Evolutionary conservation across 805 yeast species (phyloP), one percentile per base, ranked within the genome.

Genomic region (Starmerella lactis-condensi): DNA sequence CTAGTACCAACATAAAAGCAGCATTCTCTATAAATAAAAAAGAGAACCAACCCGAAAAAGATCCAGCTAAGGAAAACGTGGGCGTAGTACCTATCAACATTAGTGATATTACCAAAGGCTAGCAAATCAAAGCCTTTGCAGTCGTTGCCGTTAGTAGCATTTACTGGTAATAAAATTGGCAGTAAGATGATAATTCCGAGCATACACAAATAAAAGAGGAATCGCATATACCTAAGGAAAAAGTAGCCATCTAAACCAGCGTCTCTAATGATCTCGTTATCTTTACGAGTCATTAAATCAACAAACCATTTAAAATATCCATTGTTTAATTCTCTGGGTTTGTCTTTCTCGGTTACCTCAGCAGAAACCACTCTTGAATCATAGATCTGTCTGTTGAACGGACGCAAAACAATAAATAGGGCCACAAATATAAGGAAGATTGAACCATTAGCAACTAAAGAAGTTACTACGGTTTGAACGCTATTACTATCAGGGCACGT

Each of bases 211-310:
- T 58, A 37, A 9, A 67, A 57, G 39, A 79, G 57, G 22, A 75
- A 46, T 30, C 67, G 62, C 18, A 89, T 52, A 48, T 76, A 89
- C 41, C 98, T 63, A 38, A 82, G 56, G 52, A 83, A 85, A 48
- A 89, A 73, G 57, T 78, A 85, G 4, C 94, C 95, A 50, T 85
- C 96, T n/a, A 85, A 51, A 12, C 95, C 96, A 14, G 89, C 75
- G 46, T 85, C 91, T 41, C 74, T 72, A 36, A 85, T 68, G 33
- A 83, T 62, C 47, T 77, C 77, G 29, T 75, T 58, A 34, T 77
- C 82, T 1, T 79, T 68, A 47, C 76, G 72, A 29, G 64, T 55
- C 30, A 77, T 44, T 18, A 85, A 49, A 5, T 73, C 71, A 6
- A 53, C 40, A 8, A 82, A 35, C 96, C 95, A 83, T 20, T 64